phyloP scores from a whole-genome alignment of 2,329 filamentous ascomycete genomes.

The Alternaria sp. region DNA sequence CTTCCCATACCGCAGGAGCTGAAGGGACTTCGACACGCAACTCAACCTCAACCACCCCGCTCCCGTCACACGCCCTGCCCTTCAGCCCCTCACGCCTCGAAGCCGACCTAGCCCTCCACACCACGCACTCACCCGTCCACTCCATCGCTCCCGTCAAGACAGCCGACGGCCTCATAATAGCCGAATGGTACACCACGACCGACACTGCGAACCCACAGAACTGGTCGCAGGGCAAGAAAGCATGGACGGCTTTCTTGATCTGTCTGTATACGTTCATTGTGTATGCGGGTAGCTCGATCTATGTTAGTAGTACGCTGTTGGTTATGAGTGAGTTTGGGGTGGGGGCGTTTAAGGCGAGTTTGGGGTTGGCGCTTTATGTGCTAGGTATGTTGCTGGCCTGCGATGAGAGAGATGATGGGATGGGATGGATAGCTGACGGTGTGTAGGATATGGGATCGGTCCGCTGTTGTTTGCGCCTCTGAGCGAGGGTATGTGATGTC shows the following conservation, averaged over 20 bases:
- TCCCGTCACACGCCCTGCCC: neutral
- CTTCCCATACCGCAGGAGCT: neutral
- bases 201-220: conserved; percentile 51
- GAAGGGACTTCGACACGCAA: neutral
- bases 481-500: conserved; percentile 54
- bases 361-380: conserved; percentile 69
- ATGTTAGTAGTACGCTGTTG: conserved; percentile 52
- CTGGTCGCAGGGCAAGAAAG: conserved; percentile 46
- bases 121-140: conserved; percentile 35
- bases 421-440: neutral
- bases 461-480: conserved; percentile 71
- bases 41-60: neutral
- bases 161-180: conserved; percentile 47
- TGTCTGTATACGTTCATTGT: conserved; percentile 68
- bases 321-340: conserved; percentile 63
- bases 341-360: conserved; percentile 57
- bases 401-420: neutral
- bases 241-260: conserved; percentile 48
- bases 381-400: conserved; percentile 36
- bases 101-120: conserved; percentile 11
- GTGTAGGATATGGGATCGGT: conserved; percentile 62
- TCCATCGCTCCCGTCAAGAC: conserved; percentile 45
- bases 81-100: neutral
- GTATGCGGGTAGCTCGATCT: conserved; percentile 61
- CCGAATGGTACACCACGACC: conserved; percentile 54